Evolutionary conservation across 148 eudicot species (phyloP), one percentile per base, ranked within the genome.

Genomic region (Amaranthus hypochondriacus): DNA sequence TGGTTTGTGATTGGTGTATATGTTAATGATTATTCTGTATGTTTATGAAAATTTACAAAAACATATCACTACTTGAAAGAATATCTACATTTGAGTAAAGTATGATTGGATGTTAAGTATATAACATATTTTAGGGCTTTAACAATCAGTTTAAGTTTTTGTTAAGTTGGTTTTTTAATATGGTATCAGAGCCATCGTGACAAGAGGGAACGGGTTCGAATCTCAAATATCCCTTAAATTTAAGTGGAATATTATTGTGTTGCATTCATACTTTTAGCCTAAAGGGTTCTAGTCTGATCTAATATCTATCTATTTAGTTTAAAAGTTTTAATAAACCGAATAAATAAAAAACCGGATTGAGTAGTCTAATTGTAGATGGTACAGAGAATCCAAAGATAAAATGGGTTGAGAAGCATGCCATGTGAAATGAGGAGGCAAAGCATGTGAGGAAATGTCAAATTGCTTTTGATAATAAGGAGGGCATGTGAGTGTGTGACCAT

Each of bases 401-500:
- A 6, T 67, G 9, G 5, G 28, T 12, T 13, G 39, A 51, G 54
- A 67, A 46, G 62, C 58, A 60, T 56, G 55, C 74, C 79, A 76
- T 76, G 79, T 76, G 79, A 66, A 14, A 39, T n/a, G 28, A 61
- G 69, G 54, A 62, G 73, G 62, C 74, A 76, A 5, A 71, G 62
- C 79, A 76, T 70, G 79, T 76, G 79, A 53, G 54, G 61, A 62
- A 69, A 18, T 76, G 79, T 70, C 79, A 70, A 69, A 76, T 39
- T 18, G 43, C 59, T 70, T 69, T 69, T 62, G 48, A 49, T 53
- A 60, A 52, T 58, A 76, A 62, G 55, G 70, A 68, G 58, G 69
- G 48, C 62, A 28, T 28, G 39, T 28, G 39, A 28, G 39, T 69
- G 70, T 69, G 74, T 76, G 69, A 76, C 44, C 60, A 75, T 60